Evolutionary conservation across 331 rosid species (phyloP).

Genomic region (Acacia concinna): DNA sequence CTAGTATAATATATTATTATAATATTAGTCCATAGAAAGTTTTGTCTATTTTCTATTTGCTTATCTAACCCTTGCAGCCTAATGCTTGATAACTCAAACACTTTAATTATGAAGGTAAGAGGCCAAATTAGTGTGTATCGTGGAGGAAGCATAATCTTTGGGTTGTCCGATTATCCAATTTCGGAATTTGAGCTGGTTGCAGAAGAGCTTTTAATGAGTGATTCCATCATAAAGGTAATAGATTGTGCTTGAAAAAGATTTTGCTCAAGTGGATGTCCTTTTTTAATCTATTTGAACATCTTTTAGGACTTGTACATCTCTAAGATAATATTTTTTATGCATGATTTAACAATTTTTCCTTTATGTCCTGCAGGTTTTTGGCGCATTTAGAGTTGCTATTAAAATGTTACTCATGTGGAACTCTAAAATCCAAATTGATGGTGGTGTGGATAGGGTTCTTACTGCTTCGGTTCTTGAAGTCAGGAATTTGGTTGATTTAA

Average conservation of each 20-base stretch:
- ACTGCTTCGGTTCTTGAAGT: constrained; percentile 95
- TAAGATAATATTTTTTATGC: constrained; percentile 3
- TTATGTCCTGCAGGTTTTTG: constrained; percentile 76
- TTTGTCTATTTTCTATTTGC: neutral
- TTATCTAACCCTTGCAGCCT: constrained; percentile 20
- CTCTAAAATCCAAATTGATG: constrained; percentile 80
- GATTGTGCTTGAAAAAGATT: constrained; percentile 25
- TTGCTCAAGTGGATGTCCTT: constrained; percentile 2
- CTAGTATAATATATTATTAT: constrained; percentile 23
- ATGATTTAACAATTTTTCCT: constrained; percentile 34
- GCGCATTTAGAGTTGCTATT: constrained; percentile 95
- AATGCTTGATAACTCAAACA: constrained; percentile 26
- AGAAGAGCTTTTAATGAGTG: constrained; percentile 97
- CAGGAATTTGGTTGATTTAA: constrained; percentile 90
- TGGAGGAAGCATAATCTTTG: constrained; percentile 95
- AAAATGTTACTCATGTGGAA: constrained; percentile 98
- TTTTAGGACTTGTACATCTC: constrained; percentile 26
- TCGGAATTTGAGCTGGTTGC: constrained; percentile 99
- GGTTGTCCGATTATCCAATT: constrained; percentile 83
- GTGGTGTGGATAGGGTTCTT: constrained; percentile 76
- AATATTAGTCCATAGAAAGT: constrained; percentile 9
- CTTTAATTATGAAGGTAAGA: constrained; percentile 75
- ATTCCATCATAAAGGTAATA: constrained; percentile 82
- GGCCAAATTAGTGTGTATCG: constrained; percentile 86
- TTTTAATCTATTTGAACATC: constrained; percentile 15